Conservation (phyloP, 805 yeast species). For the Spathaspora arborariae region DNA sequence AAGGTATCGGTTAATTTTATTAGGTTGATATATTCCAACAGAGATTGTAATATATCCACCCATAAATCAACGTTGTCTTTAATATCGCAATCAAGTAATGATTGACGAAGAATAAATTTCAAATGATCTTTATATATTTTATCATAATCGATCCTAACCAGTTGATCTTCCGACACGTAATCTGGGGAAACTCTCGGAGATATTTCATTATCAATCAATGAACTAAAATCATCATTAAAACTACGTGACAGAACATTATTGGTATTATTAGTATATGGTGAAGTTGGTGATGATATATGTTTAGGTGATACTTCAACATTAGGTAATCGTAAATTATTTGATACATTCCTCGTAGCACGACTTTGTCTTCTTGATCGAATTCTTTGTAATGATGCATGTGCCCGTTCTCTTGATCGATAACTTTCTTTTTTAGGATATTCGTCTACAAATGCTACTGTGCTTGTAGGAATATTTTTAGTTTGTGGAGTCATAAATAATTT, state of each 20-base stretch:
- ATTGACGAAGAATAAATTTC: constrained; percentile 52
- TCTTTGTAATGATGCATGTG: constrained; percentile 61
- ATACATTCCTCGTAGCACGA: constrained; percentile 32
- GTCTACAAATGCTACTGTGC: background rate
- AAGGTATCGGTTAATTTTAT: constrained; percentile 70
- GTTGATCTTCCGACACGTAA: background rate
- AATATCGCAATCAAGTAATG: constrained; percentile 58
- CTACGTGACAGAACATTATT: constrained; percentile 9
- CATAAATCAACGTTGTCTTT: constrained; percentile 48
- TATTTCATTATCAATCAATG: constrained; percentile 4
- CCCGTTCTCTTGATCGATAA: constrained; percentile 53
- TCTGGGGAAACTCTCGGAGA: constrained; percentile 5
- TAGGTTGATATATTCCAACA: constrained; percentile 52
- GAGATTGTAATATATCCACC: constrained; percentile 48
- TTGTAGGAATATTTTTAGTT: background rate
- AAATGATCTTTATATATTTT: constrained; percentile 39
- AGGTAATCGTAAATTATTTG: constrained; percentile 2
- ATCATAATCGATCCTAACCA: background rate
- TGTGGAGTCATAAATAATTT: background rate
- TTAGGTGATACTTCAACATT: background rate
- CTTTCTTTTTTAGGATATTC: constrained; percentile 13
- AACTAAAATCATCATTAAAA: background rate
- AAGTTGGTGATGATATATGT: constrained; percentile 5
- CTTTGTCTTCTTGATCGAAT: constrained; percentile 58
- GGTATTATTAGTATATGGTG: constrained; percentile 3